Evolutionary conservation across 2,329 filamentous ascomycete genomes (phyloP).

Genomic region (Penicillium nordicum): DNA sequence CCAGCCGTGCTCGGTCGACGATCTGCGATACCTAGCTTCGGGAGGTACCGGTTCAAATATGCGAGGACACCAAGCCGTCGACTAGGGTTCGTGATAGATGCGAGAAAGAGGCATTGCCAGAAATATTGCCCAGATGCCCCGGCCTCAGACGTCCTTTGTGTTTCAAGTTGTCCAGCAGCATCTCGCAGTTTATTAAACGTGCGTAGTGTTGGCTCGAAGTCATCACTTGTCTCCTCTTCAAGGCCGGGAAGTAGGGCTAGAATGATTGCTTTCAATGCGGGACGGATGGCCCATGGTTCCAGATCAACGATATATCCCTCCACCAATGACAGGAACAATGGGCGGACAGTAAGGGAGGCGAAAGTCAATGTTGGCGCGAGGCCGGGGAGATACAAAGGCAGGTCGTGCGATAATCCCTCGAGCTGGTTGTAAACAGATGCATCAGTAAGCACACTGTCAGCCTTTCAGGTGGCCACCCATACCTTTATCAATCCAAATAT

Average conservation of each 20-base stretch:
- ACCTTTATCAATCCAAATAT: conserved; percentile 83
- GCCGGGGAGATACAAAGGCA: conserved; percentile 85
- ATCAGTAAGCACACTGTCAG: conserved; percentile 12
- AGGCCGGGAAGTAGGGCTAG: conserved; percentile 85
- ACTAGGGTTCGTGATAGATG: conserved; percentile 83
- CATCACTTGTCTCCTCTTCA: conserved; percentile 94
- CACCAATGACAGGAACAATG: conserved; percentile 77
- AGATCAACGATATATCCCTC: conserved; percentile 75
- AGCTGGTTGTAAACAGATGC: conserved; percentile 37
- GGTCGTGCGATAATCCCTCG: conserved; percentile 74
- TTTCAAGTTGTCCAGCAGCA: conserved; percentile 54
- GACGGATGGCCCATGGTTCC: conserved; percentile 68
- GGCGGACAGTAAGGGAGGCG: conserved; percentile 85
- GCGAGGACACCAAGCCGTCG: conserved; percentile 82
- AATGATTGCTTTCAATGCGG: conserved; percentile 85
- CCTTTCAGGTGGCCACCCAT: conserved; percentile 22
- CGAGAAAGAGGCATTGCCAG: conserved; percentile 96
- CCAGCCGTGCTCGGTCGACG: conserved; percentile 30
- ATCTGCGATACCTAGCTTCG: conserved; percentile 58
- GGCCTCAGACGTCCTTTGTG: conserved; percentile 48
- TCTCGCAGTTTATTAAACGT: conserved; percentile 75
- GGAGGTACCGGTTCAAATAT: conserved; percentile 76
- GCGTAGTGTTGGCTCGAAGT: conserved; percentile 82
- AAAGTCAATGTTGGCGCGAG: conserved; percentile 87
- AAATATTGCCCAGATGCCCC: conserved; percentile 77